Percentiles rank a stretch among this genome's conserved stretches.
These are phyloP conservation scores for Delitschia confertaspora DNA, from an alignment of 495 filamentous ascomycete species.

Conservation along the genomic window DNA sequence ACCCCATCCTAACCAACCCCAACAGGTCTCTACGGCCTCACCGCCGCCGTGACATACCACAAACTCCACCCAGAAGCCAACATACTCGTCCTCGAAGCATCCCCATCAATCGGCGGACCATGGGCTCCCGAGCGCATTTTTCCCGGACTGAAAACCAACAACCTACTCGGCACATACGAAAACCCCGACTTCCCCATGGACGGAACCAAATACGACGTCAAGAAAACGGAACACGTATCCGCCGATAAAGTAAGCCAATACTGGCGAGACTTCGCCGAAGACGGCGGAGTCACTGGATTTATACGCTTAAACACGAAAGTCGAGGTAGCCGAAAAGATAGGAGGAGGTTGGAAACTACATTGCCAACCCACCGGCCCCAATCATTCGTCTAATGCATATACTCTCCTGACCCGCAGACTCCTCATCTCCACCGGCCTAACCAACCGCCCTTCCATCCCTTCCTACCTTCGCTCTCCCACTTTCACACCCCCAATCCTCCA, in stretches of 20 bases:
- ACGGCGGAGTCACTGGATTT: constrained; percentile 1
- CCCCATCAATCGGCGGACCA: constrained; percentile 55
- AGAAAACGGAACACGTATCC: constrained; percentile 57
- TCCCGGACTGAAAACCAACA: constrained; percentile 57
- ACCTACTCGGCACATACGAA: constrained; percentile 56
- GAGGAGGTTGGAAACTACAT: constrained; percentile 15
- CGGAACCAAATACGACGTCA: constrained; percentile 39
- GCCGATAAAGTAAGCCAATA: constrained; percentile 59
- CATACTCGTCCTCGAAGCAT: constrained; percentile 47
- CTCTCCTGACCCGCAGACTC: constrained; percentile 48
- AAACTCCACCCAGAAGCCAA: constrained; percentile 44
- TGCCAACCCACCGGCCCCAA: constrained; percentile 1
- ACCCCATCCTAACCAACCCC: background rate
- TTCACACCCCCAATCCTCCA: constrained; percentile 57
- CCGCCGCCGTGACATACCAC: constrained; percentile 51
- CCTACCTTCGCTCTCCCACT: constrained; percentile 39
- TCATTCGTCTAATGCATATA: background rate
- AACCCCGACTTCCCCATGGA: constrained; percentile 65
- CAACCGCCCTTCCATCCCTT: constrained; percentile 48
- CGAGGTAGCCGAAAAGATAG: constrained; percentile 8
- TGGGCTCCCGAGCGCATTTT: constrained; percentile 54
- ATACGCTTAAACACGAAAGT: constrained; percentile 18
- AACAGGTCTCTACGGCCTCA: constrained; percentile 52
- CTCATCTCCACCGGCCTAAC: constrained; percentile 63
- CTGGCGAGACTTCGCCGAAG: constrained; percentile 51